Conservation (phyloP, 257 asterid genomes). For the Plantago ovata region DNA sequence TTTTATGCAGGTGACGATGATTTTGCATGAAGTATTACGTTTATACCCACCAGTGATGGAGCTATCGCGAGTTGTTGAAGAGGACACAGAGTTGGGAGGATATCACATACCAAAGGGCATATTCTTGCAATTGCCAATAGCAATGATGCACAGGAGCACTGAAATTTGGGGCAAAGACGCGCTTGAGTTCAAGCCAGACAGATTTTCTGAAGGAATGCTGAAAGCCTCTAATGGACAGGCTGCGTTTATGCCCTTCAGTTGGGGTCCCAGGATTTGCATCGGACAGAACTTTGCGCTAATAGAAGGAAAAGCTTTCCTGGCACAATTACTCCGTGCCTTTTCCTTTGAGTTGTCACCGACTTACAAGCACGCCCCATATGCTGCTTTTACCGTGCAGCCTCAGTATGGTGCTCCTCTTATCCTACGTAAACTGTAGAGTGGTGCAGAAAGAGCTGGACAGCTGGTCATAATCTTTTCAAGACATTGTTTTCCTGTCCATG, state of each 20-base stretch:
- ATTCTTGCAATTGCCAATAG: slow-evolving; percentile 12
- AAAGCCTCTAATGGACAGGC: slow-evolving; percentile 18
- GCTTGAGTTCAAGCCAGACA: slow-evolving; percentile 21
- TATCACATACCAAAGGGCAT: slow-evolving; percentile 11
- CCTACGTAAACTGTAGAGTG: slow-evolving; percentile 1
- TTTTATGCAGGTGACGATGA: slow-evolving; percentile 19
- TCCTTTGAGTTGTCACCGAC: not conserved
- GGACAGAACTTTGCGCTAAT: slow-evolving; percentile 24
- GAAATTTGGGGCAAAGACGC: slow-evolving; percentile 30
- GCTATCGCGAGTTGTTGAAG: slow-evolving; percentile 6
- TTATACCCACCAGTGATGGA: slow-evolving; percentile 18
- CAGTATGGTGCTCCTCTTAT: slow-evolving; percentile 12
- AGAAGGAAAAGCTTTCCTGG: not conserved
- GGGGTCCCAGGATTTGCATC: slow-evolving; percentile 25
- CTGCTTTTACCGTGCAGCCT: slow-evolving; percentile 5
- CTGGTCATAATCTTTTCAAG: too few relatives aligned
- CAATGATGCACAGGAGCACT: slow-evolving; percentile 6
- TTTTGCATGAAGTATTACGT: slow-evolving; percentile 21
- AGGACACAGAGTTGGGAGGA: slow-evolving; percentile 5
- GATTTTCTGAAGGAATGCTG: slow-evolving; percentile 27
- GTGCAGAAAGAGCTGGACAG: too few relatives aligned
- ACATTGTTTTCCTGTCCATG: too few relatives aligned
- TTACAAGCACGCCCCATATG: slow-evolving; percentile 7
- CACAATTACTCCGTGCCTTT: slow-evolving; percentile 2
- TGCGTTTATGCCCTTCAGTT: slow-evolving; percentile 23